These are phyloP conservation scores for Podospora pseudocomata DNA, from an alignment of 495 filamentous ascomycete genomes.

Conservation along the genomic window DNA sequence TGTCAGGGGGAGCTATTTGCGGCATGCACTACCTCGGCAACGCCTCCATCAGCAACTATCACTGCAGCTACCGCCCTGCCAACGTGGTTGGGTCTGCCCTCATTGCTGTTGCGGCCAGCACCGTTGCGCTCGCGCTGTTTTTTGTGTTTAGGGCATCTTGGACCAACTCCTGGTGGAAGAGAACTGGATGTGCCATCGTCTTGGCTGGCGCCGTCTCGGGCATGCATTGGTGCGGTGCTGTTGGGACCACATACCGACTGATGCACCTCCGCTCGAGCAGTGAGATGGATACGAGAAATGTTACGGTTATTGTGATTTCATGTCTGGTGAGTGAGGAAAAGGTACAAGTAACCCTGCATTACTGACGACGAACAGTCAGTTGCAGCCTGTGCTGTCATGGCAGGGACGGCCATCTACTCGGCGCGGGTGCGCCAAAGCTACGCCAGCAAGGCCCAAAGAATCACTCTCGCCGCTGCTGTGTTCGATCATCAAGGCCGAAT, in stretches of 20 bases:
- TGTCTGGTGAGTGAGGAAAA: constrained; percentile 48
- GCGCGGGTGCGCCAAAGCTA: constrained; percentile 53
- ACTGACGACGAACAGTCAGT: constrained; percentile 40
- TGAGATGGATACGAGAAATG: constrained; percentile 46
- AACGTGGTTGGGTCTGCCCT: constrained; percentile 66
- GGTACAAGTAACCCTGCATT: not conserved
- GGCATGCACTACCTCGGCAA: constrained; percentile 93
- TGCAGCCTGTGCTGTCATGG: constrained; percentile 54
- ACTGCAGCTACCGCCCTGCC: constrained; percentile 49
- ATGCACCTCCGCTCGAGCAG: constrained; percentile 34
- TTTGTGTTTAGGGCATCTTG: constrained; percentile 73
- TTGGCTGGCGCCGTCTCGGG: constrained; percentile 73
- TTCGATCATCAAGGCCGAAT: constrained; percentile 73
- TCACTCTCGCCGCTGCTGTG: constrained; percentile 70
- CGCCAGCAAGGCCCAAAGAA: constrained; percentile 66
- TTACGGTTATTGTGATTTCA: constrained; percentile 59
- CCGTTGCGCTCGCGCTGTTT: constrained; percentile 66
- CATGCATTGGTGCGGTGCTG: constrained; percentile 83
- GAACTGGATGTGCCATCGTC: constrained; percentile 59
- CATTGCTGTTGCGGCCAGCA: constrained; percentile 69
- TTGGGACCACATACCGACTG: constrained; percentile 64
- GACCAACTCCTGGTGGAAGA: constrained; percentile 75
- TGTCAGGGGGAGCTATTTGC: constrained; percentile 70
- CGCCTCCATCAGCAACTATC: constrained; percentile 75
- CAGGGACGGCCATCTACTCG: constrained; percentile 49